Conservation (phyloP, 495 filamentous ascomycete genomes). For the Astrothelium macrocarpum region DNA sequence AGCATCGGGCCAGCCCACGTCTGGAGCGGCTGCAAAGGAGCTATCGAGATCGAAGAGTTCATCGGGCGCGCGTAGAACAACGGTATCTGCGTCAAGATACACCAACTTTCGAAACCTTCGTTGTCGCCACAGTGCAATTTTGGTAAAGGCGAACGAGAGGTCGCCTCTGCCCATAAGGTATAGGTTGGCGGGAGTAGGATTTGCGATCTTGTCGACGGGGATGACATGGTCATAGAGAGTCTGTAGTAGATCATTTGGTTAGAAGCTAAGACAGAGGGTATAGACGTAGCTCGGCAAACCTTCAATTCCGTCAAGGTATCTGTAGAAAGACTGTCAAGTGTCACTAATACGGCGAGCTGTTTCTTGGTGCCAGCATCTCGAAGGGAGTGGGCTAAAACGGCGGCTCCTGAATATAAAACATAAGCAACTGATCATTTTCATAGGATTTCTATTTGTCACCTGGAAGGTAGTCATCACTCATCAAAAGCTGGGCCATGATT, state of each 20-base stretch:
- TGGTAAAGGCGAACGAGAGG: constrained; percentile 85
- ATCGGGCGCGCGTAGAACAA: constrained; percentile 78
- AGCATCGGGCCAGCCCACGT: constrained; percentile 95
- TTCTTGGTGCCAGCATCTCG: constrained; percentile 83
- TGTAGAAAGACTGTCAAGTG: constrained; percentile 59
- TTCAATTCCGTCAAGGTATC: constrained; percentile 69
- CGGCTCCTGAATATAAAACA: constrained; percentile 48
- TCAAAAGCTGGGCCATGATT: constrained; percentile 54
- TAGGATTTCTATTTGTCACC: constrained; percentile 40
- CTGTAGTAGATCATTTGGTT: constrained; percentile 38
- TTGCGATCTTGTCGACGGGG: constrained; percentile 68
- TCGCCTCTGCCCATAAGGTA: constrained; percentile 87
- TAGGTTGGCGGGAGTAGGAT: constrained; percentile 68
- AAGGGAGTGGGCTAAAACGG: constrained; percentile 88
- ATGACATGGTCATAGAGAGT: constrained; percentile 82
- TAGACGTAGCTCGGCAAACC: constrained; percentile 37
- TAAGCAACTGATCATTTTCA: neutral
- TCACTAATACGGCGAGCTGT: constrained; percentile 76
- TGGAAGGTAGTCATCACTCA: constrained; percentile 85
- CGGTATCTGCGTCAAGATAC: constrained; percentile 85
- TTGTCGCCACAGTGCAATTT: constrained; percentile 89
- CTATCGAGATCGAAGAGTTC: constrained; percentile 75
- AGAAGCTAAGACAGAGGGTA: neutral
- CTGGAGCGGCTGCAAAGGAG: constrained; percentile 81
- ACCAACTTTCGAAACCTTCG: constrained; percentile 83